These are phyloP conservation scores for Blastobotrys proliferans DNA, from an alignment of 1,139 yeast species.

Conservation along the genomic window DNA sequence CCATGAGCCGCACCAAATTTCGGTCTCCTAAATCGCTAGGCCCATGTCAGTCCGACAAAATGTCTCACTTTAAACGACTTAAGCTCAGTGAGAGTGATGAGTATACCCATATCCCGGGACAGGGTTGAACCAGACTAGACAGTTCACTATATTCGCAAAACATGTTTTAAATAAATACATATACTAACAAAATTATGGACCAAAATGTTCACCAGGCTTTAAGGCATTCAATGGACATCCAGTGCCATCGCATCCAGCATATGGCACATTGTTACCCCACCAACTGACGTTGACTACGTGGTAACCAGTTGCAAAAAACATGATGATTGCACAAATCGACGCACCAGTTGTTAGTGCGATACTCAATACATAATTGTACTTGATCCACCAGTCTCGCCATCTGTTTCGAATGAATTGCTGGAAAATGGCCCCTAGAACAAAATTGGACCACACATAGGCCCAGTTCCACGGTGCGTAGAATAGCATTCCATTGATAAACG, in stretches of 20 bases:
- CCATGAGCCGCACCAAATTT: no score
- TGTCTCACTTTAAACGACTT: no score
- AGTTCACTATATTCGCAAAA: no score
- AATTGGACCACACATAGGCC: neutral
- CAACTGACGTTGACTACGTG: slow-evolving; percentile 42
- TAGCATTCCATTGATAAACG: neutral
- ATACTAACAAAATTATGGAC: no score
- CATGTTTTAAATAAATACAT: no score
- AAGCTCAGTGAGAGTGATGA: no score
- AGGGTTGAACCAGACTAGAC: no score
- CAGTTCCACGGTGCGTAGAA: neutral
- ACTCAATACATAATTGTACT: slow-evolving; percentile 58
- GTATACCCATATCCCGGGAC: no score
- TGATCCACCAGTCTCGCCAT: slow-evolving; percentile 57
- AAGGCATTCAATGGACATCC: neutral
- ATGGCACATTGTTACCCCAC: slow-evolving; percentile 57
- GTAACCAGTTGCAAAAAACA: slow-evolving; percentile 54
- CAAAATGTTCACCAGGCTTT: neutral
- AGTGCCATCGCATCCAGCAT: slow-evolving; percentile 42
- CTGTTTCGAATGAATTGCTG: slow-evolving; percentile 42
- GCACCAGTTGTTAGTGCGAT: slow-evolving; percentile 58
- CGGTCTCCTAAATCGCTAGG: no score
- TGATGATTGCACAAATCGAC: slow-evolving; percentile 52
- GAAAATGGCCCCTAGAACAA: neutral
- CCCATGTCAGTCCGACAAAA: no score